phyloP scores from a whole-genome alignment of 1,139 yeast genomes.

The Magnusiomyces tetraspermus region DNA sequence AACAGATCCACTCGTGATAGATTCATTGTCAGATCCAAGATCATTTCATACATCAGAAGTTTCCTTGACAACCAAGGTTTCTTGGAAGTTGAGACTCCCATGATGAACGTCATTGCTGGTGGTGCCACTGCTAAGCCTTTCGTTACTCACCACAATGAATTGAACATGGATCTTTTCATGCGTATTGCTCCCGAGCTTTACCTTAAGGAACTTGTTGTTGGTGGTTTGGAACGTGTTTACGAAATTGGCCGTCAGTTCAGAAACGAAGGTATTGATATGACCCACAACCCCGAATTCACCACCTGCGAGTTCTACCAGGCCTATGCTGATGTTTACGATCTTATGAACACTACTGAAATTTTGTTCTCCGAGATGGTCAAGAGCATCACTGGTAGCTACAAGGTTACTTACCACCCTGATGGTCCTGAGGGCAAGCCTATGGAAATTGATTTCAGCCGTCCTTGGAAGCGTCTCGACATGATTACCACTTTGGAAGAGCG shows the following conservation, averaged over 20 bases:
- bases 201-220: slow-evolving; percentile 93
- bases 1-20: slow-evolving; percentile 62
- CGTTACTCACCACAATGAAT: slow-evolving; percentile 92
- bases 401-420: slow-evolving; percentile 81
- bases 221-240: slow-evolving; percentile 96
- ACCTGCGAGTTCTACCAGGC: slow-evolving; percentile 96
- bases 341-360: slow-evolving; percentile 94
- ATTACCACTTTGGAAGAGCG: slow-evolving; percentile 88
- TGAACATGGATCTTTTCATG: slow-evolving; percentile 93
- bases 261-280: slow-evolving; percentile 96
- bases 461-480: slow-evolving; percentile 98
- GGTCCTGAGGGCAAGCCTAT: slow-evolving; percentile 70
- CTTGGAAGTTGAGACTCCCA: slow-evolving; percentile 96
- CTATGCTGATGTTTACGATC: slow-evolving; percentile 84
- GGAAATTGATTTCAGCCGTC: slow-evolving; percentile 83
- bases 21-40: slow-evolving; percentile 80
- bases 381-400: slow-evolving; percentile 82
- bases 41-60: slow-evolving; percentile 76
- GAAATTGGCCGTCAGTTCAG: slow-evolving; percentile 99
- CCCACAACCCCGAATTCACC: slow-evolving; percentile 97
- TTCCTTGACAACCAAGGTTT: slow-evolving; percentile 81
- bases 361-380: slow-evolving; percentile 96
- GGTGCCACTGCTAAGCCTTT: slow-evolving; percentile 99
- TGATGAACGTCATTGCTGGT: slow-evolving; percentile 98
- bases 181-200: slow-evolving; percentile 97